Evolutionary conservation across 2,329 filamentous ascomycete genomes (phyloP).

Genomic region (Penicillium sp.): DNA sequence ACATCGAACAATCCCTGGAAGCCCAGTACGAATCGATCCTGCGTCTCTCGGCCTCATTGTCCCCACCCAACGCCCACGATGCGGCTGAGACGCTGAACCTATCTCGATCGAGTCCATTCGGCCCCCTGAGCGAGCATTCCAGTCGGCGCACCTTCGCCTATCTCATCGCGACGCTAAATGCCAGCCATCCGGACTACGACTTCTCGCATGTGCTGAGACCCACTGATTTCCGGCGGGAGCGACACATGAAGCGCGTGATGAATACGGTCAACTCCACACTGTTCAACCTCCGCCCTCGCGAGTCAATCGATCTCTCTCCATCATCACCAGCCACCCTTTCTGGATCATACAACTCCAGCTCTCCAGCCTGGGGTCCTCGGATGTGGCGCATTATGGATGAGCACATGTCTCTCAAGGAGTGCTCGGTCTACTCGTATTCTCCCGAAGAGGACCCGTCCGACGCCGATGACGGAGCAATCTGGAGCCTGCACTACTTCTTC

Average conservation of each 20-base stretch:
- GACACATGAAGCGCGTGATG: constrained; percentile 78
- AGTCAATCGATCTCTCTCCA: constrained; percentile 45
- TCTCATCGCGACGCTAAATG: constrained; percentile 93
- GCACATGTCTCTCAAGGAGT: constrained; percentile 90
- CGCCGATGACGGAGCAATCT: constrained; percentile 90
- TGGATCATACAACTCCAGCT: constrained; percentile 52
- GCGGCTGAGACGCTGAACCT: constrained; percentile 71
- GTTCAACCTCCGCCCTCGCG: constrained; percentile 76
- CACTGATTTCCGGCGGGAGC: constrained; percentile 85
- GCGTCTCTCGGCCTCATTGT: constrained; percentile 82
- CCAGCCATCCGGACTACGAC: constrained; percentile 94
- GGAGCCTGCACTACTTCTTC: constrained; percentile 96
- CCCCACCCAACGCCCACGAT: constrained; percentile 75
- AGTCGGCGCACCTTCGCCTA: constrained; percentile 94
- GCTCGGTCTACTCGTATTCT: constrained; percentile 85
- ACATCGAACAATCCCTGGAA: constrained; percentile 88
- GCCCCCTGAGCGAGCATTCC: constrained; percentile 81
- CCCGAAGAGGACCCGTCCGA: constrained; percentile 90
- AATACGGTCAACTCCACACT: constrained; percentile 84
- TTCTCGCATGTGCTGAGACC: constrained; percentile 91
- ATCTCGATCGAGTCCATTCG: constrained; percentile 87
- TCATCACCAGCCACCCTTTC: constrained; percentile 49
- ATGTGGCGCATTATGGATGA: constrained; percentile 94
- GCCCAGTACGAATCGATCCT: constrained; percentile 88
- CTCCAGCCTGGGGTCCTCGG: constrained; percentile 76